Percentiles rank a stretch among this genome's conserved stretches.
Evolutionary conservation across 371 early-diverging fungal species (phyloP).

Genomic region (Globomyces sp.): DNA sequence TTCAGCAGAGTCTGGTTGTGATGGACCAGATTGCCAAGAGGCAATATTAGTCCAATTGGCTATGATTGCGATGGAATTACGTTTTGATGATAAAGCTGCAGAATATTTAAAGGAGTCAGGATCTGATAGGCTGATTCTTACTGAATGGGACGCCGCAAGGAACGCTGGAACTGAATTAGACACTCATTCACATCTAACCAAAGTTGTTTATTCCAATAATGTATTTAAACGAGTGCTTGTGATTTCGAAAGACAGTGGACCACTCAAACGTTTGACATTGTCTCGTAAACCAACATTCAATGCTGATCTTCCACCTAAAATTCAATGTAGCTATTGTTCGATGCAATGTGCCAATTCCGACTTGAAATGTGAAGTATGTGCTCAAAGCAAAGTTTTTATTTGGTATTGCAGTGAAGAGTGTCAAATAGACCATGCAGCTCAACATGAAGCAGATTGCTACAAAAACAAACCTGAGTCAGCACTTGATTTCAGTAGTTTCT

Average conservation of each 20-base stretch:
- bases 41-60: conserved; percentile 12
- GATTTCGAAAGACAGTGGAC: background rate
- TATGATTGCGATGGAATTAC: conserved; percentile 1
- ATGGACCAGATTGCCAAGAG: conserved; percentile 11
- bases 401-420: conserved; percentile 25
- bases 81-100: conserved; percentile 8
- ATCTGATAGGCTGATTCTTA: background rate
- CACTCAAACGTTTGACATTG: background rate
- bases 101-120: conserved; percentile 7
- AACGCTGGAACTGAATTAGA: background rate
- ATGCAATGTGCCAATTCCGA: conserved; percentile 14
- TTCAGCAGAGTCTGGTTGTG: background rate
- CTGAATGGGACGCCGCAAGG: conserved; percentile 12
- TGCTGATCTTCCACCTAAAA: conserved; percentile 13
- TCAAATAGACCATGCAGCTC: conserved; percentile 11
- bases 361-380: conserved; percentile 22
- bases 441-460: conserved; percentile 13
- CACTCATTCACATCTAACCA: conserved; percentile 4
- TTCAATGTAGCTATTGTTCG: conserved; percentile 16
- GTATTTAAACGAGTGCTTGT: conserved; percentile 14
- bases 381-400: conserved; percentile 11
- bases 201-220: conserved; percentile 17
- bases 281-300: conserved; percentile 9
- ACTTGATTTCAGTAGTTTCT: too few relatives aligned
- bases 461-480: background rate